These are phyloP conservation scores for Avena atlantica DNA, from an alignment of 176 grass and related monocot genomes.

Conservation along the genomic window DNA sequence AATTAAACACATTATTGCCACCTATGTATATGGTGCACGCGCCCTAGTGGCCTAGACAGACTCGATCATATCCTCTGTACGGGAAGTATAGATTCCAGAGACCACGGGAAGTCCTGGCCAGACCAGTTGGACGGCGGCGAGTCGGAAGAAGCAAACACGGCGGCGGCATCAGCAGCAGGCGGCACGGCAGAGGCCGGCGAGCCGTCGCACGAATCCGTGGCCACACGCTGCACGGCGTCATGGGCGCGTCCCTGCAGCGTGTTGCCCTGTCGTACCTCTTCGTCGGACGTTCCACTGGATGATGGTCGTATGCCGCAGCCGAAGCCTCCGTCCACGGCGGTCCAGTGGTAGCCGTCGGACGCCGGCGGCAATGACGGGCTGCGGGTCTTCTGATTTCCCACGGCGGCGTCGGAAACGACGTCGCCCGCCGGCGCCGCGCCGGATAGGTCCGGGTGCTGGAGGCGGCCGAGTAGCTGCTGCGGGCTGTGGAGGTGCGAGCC, in stretches of 20 bases:
- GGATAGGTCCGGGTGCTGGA: slow-evolving; percentile 8
- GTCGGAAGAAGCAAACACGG: not conserved
- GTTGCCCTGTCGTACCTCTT: not conserved
- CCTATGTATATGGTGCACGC: no score
- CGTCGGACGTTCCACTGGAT: not conserved
- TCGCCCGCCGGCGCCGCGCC: not conserved
- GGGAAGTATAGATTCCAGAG: slow-evolving; percentile 35
- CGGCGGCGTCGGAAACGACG: not conserved
- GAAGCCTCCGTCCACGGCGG: not conserved
- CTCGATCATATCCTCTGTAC: not conserved
- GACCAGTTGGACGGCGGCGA: slow-evolving; percentile 35
- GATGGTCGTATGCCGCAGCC: not conserved
- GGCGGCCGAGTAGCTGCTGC: slow-evolving; percentile 33
- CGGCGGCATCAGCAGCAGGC: not conserved
- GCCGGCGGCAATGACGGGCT: not conserved
- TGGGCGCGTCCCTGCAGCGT: not conserved
- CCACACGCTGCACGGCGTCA: not conserved
- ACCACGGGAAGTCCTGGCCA: slow-evolving; percentile 40
- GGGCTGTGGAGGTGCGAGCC: slow-evolving; percentile 57
- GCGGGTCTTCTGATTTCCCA: no score
- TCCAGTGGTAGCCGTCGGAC: not conserved
- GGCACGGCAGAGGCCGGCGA: not conserved
- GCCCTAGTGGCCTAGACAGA: no score
- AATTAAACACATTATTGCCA: not conserved
- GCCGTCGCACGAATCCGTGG: slow-evolving; percentile 32